Conservation (phyloP, 2,329 filamentous ascomycete genomes). For the Herpomyces periplanetae region DNA sequence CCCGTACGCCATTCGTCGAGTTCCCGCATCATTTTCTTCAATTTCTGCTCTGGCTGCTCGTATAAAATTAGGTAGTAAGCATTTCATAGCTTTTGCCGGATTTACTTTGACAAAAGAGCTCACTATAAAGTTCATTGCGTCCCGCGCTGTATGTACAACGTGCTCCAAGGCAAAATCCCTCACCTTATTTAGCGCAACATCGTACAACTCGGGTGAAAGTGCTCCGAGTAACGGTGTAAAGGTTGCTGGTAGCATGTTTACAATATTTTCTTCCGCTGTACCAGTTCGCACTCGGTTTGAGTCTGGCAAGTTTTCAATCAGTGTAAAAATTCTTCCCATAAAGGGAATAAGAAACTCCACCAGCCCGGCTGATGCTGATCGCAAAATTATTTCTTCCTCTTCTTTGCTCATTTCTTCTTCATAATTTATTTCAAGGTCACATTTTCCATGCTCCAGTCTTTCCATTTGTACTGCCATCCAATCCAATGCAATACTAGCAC, state of each 20-base stretch:
- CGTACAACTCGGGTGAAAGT: conserved; percentile 66
- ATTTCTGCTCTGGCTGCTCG: conserved; percentile 83
- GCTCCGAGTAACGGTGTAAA: conserved; percentile 64
- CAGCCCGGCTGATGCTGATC: conserved; percentile 74
- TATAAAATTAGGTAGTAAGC: conserved; percentile 59
- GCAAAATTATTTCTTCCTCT: conserved; percentile 49
- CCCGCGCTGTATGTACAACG: conserved; percentile 77
- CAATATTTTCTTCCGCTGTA: conserved; percentile 79
- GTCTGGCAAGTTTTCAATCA: conserved; percentile 79
- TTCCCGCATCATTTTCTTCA: conserved; percentile 77
- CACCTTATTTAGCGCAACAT: conserved; percentile 63
- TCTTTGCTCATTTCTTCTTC: conserved; percentile 38
- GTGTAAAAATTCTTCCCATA: conserved; percentile 67
- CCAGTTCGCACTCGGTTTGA: conserved; percentile 50
- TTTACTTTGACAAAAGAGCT: conserved; percentile 86
- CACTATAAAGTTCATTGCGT: conserved; percentile 95
- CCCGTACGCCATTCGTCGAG: conserved; percentile 60
- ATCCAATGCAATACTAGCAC: conserved; percentile 38
- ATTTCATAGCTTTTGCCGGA: conserved; percentile 60
- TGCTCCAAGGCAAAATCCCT: conserved; percentile 65
- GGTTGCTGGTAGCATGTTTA: conserved; percentile 69
- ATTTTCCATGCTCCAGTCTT: conserved; percentile 55
- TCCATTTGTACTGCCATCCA: conserved; percentile 90
- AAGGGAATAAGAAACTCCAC: conserved; percentile 69
- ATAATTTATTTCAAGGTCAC: conserved; percentile 54